Evolutionary conservation across 169 alveolate genomes (phyloP), one percentile per base, ranked within the genome.

Genomic region (Plasmodium adleri): DNA sequence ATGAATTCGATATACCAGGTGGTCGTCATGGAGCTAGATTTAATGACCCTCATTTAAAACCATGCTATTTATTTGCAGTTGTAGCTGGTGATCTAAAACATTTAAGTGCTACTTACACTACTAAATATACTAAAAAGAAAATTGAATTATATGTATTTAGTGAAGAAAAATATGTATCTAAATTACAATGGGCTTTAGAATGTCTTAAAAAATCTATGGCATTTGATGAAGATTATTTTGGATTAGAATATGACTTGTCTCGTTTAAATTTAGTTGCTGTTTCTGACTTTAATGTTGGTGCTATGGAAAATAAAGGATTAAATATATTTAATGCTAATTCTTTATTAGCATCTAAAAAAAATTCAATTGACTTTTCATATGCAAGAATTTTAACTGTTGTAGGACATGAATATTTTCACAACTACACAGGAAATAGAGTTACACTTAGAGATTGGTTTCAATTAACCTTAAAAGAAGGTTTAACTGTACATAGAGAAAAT

Each of bases 371-470:
- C 58, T 92, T 88, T 58, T 96, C 96, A 58, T 97, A 90, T 90
- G 95, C 94, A 78, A 90, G 97, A 24, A 95, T 97, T 49, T 88
- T 95, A 92, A 92, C 96, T 1, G 97, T 96, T 22, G 97, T 97
- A 45, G 98, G 97, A 7, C 99, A 97, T 91, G 99, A 97, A 91
- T 96, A 96, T 93, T 97, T 97, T 94, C 99, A 97, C 95, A 97
- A 97, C 93, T 97, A 97, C 95, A 97, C 98, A 0, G 99, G 99
- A 58, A 96, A 97, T 78, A 95, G 99, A 52, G 98, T 97, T 50
- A 97, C 99, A 1, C 92, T 97, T 85, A 94, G 99, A 59, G 98
- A 96, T 73, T 97, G 99, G 99, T 97, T 97, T 94, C 98, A 97
- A 88, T 93, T 97, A 54, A 97, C 98, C 1, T 86, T 97, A 86